Percentiles rank a stretch among this genome's conserved stretches.
Conservation (phyloP, 805 yeast genomes). For the Danielia oregonensis region DNA sequence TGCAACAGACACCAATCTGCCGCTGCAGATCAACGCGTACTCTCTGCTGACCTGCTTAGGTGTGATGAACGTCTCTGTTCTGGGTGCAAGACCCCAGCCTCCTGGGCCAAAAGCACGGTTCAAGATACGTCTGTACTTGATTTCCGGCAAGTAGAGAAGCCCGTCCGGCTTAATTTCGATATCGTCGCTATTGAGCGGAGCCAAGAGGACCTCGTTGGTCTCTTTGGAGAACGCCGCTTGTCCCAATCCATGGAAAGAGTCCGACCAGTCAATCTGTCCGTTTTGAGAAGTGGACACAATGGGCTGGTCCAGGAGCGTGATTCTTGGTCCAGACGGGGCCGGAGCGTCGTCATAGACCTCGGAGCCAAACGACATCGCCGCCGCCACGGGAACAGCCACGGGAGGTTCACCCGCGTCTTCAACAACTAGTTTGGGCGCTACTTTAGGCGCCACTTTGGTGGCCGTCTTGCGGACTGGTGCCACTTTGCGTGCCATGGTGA, state of each 20-base stretch:
- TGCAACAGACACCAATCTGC: constrained; percentile 85
- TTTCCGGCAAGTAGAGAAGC: constrained; percentile 85
- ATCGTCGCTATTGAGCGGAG: constrained; percentile 63
- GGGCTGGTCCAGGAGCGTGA: constrained; percentile 23
- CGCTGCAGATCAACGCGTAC: constrained; percentile 82
- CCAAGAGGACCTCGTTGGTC: constrained; percentile 55
- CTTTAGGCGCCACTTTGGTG: background rate
- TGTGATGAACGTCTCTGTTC: constrained; percentile 79
- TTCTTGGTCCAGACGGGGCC: background rate
- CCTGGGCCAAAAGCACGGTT: constrained; percentile 97
- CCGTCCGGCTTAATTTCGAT: constrained; percentile 97
- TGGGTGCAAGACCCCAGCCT: constrained; percentile 96
- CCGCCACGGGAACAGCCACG: background rate
- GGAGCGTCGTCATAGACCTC: constrained; percentile 1
- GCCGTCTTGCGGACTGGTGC: constrained; percentile 9
- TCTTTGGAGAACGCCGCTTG: constrained; percentile 65
- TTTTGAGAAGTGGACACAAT: constrained; percentile 14
- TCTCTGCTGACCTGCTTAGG: constrained; percentile 79
- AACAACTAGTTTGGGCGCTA: background rate
- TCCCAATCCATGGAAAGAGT: constrained; percentile 84
- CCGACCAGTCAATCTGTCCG: constrained; percentile 67
- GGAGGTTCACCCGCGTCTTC: no score
- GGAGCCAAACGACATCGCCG: background rate
- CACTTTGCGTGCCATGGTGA: constrained; percentile 14
- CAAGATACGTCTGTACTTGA: constrained; percentile 85